Evolutionary conservation across 1,284 basidiomycete genomes (phyloP), one percentile per base, ranked within the genome.

Genomic region (Leccinum subrobustum): DNA sequence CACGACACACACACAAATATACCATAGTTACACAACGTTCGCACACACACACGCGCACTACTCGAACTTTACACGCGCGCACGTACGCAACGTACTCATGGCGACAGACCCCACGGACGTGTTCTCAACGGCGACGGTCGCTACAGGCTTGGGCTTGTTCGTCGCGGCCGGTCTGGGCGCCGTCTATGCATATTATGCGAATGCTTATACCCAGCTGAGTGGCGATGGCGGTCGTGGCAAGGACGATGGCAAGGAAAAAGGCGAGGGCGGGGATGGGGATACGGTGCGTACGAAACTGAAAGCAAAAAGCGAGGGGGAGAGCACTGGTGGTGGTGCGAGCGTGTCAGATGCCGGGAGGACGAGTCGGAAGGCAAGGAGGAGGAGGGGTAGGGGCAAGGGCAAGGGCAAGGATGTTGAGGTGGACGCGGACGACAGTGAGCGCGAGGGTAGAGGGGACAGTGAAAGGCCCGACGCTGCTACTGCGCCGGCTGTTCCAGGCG

Each of bases 101-200:
- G 27, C 27, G 27, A 29, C 27, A 29, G 27, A 51, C 25, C 44
- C 48, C 23, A 37, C 52, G 44, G 33, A 51, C 16, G 35, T 27
- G 3, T 14, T 58, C 35, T 75, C 74, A 56, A 76, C 76, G 70
- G 31, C 57, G 23, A 52, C 69, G 25, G 16, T 64, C 2, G 52
- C 51, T 29, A 18, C 63, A 1, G 54, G 63, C 18, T 16, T 68
- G 35, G 9, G 44, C 44, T 47, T 47, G 44, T 48, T 48, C 44
- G 44, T 68, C 53, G 60, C 64, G 4, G 67, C 69, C 0, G 63
- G 67, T 12, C 44, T 71, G 0, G 64, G 67, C 20, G 66, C 59
- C 2, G 58, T 66, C 5, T 70, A 53, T 39, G 69, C 68, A 3
- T 65, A 67, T 63, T 47, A 47, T 47, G 50, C 50, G 25, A 25